Evolutionary conservation across 1,139 yeast genomes (phyloP).

Genomic region (Kluyveromyces sp.): DNA sequence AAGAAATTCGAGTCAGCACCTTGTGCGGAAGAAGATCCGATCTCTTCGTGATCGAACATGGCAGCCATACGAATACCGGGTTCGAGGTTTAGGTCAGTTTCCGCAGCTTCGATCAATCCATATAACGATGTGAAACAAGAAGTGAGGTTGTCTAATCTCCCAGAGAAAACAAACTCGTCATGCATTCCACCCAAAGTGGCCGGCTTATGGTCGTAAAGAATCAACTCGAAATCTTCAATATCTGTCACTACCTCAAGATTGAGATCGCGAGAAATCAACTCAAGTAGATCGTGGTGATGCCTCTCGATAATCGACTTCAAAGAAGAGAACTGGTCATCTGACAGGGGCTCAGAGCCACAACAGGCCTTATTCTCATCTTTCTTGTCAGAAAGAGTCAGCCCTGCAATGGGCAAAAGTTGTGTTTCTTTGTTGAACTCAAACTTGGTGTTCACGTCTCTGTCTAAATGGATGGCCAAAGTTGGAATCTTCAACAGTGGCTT

Average conservation of each 20-base stretch:
- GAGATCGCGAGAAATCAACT: constrained; percentile 60
- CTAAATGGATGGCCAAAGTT: constrained; percentile 87
- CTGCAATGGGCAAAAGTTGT: constrained; percentile 81
- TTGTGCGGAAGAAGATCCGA: constrained; percentile 89
- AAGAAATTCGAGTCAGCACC: constrained; percentile 93
- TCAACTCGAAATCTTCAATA: constrained; percentile 85
- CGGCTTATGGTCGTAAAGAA: constrained; percentile 80
- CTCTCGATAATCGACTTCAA: constrained; percentile 61
- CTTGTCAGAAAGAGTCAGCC: constrained; percentile 36
- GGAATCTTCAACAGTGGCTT: constrained; percentile 88
- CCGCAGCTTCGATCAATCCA: constrained; percentile 56
- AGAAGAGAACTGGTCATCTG: constrained; percentile 53
- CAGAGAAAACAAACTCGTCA: constrained; percentile 86
- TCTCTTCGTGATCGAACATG: constrained; percentile 90
- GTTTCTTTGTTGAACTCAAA: constrained; percentile 89
- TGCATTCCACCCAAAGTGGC: constrained; percentile 81
- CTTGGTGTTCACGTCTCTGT: constrained; percentile 66
- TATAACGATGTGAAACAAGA: constrained; percentile 75
- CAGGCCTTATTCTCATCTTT: constrained; percentile 33
- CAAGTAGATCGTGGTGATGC: constrained; percentile 66
- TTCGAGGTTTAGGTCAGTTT: constrained; percentile 39
- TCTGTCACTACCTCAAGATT: constrained; percentile 41
- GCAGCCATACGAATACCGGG: constrained; percentile 64
- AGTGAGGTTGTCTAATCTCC: constrained; percentile 86
- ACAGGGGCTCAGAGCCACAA: constrained; percentile 30